Base-by-base conservation (phyloP, 805 yeast genomes). In the Saturnispora hagleri region DNA sequence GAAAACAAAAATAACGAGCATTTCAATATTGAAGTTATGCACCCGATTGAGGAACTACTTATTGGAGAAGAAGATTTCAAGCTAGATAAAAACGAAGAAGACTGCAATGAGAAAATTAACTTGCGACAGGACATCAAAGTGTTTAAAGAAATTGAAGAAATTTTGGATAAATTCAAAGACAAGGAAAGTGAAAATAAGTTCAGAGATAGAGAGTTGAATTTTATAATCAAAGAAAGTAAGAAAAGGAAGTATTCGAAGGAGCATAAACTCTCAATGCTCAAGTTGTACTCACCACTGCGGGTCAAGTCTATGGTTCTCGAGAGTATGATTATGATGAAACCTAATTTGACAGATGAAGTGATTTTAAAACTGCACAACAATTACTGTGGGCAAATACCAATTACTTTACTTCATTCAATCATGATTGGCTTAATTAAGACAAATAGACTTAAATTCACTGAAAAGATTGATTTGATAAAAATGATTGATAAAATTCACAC, bases 331-430 rank as follows among this genome's bases (percentile, higher is more conserved):
- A 40, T 46, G 10, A 26, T 48, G 8, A 17, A 58, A 22, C 61
- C 64, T 13, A 50, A 53, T 15, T 48, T 47, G 24, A 47, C 56
- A 10, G 55, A 54, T 45, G 49, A 46, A 4, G 33, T 63, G 26
- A 46, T 61, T 0, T 20, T 51, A 3, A 53, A 57, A 42, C 51
- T 56, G 24, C 58, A 55, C 52, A 27, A 18, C 4, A 63, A 63
- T 46, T 65, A 62, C 49, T 46, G 53, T 3, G 51, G 53, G 10
- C 58, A 58, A 26, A 53, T 63, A 13, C 69, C 69, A 24, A 26
- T 58, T 3, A 28, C 49, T 2, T 46, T 65, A 33, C 47, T 64
- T 3, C 66, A 64, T 41, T 60, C 62, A n/a, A 49, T 56, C 10
- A 57, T 62, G 58, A 48, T 64, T 22, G 64, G 64, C 13, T 26